Conservation (phyloP, 202 grass and related monocot species). For the Thinopyrum obtusiflorum region DNA sequence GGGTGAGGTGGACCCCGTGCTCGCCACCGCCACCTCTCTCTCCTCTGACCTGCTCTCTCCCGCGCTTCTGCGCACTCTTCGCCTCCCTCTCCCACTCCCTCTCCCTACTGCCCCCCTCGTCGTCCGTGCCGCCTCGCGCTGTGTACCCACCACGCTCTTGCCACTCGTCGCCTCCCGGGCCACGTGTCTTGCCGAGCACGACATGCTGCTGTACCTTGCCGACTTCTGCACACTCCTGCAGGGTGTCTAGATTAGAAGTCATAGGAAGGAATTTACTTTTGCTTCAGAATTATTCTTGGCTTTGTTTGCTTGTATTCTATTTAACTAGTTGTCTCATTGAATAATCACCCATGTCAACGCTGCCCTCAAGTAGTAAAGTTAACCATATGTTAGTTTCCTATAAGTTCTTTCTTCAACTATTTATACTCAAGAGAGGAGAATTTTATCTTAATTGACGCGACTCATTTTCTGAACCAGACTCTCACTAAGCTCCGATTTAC, state of each 20-base stretch:
- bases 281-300: neutral
- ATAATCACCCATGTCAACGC: neutral
- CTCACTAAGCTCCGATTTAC: conserved; percentile 92
- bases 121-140: conserved; percentile 21
- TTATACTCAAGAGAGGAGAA: neutral
- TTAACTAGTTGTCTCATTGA: conserved; percentile 9
- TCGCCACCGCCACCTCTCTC: conserved; percentile 23
- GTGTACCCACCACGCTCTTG: conserved; percentile 43
- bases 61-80: conserved; percentile 42
- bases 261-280: neutral
- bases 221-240: conserved; percentile 38
- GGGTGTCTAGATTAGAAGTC: neutral
- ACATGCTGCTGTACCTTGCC: neutral
- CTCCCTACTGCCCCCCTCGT: conserved; percentile 25
- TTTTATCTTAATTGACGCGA: conserved; percentile 28
- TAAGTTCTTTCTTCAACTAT: neutral
- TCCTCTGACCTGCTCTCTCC: neutral
- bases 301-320: conserved; percentile 3
- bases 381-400: neutral
- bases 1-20: neutral
- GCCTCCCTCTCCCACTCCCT: conserved; percentile 27
- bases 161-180: conserved; percentile 49
- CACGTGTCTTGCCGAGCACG: neutral
- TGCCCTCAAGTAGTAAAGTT: neutral
- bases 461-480: conserved; percentile 49